Percentiles rank a stretch among this genome's conserved stretches.
Evolutionary conservation across 1,139 yeast species (phyloP).

Genomic region (Scheffersomyces illinoinensis): DNA sequence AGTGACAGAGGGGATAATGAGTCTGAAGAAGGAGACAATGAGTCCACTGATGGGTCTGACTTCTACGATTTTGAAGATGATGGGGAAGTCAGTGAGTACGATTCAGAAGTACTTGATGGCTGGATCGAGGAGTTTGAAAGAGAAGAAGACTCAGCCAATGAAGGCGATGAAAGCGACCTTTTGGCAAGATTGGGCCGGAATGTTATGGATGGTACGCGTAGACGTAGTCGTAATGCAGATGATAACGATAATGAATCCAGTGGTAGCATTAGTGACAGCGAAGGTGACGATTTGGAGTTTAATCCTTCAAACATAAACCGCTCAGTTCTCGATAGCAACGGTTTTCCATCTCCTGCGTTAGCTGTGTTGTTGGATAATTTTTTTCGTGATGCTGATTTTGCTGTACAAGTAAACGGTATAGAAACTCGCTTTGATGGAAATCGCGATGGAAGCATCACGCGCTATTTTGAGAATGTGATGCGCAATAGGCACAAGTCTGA

Average conservation of each 20-base stretch:
- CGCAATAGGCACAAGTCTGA: constrained; percentile 1
- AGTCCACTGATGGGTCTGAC: constrained; percentile 34
- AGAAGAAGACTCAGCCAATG: constrained; percentile 10
- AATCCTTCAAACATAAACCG: neutral
- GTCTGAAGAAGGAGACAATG: constrained; percentile 27
- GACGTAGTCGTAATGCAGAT: neutral
- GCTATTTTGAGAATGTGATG: neutral
- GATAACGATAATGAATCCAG: neutral
- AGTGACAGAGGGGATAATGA: constrained; percentile 17
- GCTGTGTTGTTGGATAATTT: constrained; percentile 12
- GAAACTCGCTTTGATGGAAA: neutral
- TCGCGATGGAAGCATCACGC: neutral
- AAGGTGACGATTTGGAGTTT: neutral
- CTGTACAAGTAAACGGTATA: constrained; percentile 2
- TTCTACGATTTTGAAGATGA: constrained; percentile 32
- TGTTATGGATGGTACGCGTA: constrained; percentile 1
- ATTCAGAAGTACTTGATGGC: constrained; percentile 44
- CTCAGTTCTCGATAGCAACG: neutral
- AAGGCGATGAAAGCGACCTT: constrained; percentile 3
- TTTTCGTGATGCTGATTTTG: constrained; percentile 12
- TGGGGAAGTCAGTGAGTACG: constrained; percentile 31
- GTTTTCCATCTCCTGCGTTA: constrained; percentile 6
- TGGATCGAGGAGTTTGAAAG: constrained; percentile 46
- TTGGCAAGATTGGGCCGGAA: neutral
- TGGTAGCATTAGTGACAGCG: neutral